phyloP scores from a whole-genome alignment of 495 filamentous ascomycete species.

The Aspergillus leporis region DNA sequence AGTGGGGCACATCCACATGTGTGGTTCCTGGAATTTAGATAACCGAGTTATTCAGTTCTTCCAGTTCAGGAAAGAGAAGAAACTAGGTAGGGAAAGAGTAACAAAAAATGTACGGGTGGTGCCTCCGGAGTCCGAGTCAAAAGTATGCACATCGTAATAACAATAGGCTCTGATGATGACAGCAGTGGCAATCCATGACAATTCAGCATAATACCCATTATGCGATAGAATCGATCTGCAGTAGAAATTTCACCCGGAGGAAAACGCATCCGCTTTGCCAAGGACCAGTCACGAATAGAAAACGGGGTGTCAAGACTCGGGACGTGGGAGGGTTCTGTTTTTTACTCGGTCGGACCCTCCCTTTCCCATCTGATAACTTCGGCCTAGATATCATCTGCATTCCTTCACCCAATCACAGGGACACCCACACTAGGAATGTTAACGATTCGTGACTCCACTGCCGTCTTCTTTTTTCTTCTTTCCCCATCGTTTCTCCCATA shows the following conservation, averaged over 20 bases:
- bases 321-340: slow-evolving; percentile 6
- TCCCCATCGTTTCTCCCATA: neutral
- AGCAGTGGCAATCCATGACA: neutral
- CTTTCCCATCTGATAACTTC: slow-evolving; percentile 17
- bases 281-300: slow-evolving; percentile 1
- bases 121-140: neutral
- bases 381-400: slow-evolving; percentile 4
- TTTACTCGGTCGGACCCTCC: slow-evolving; percentile 4
- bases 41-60: neutral
- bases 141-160: neutral
- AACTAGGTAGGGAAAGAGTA: neutral
- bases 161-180: neutral
- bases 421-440: neutral
- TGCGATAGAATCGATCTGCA: neutral
- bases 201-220: neutral
- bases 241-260: too few species aligned
- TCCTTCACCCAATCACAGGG: neutral
- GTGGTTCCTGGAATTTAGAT: slow-evolving; percentile 5
- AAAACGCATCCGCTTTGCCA: neutral
- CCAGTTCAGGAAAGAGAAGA: neutral
- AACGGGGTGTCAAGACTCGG: too few species aligned
- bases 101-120: neutral
- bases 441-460: neutral
- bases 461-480: neutral
- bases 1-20: neutral